Evolutionary conservation across 495 filamentous ascomycete genomes (phyloP).

Genomic region (Aspergillus kassunensis): DNA sequence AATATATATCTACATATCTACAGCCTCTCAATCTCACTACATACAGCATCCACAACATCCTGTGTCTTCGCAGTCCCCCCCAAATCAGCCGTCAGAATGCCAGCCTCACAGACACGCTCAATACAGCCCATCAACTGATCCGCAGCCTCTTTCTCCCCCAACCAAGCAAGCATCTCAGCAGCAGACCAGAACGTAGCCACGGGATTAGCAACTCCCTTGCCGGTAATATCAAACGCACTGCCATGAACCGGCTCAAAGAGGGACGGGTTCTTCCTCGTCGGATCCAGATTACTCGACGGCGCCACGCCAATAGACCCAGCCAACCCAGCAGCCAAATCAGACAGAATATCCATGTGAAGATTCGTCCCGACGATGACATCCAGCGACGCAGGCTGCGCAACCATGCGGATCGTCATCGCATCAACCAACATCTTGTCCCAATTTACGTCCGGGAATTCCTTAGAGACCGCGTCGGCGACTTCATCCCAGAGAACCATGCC

Average conservation of each 20-base stretch:
- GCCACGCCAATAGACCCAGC: constrained; percentile 54
- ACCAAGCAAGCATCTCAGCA: constrained; percentile 64
- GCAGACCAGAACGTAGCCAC: constrained; percentile 67
- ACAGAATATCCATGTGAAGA: constrained; percentile 54
- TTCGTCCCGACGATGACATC: constrained; percentile 58
- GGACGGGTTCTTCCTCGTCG: constrained; percentile 54
- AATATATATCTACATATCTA: background rate
- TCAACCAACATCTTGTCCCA: constrained; percentile 58
- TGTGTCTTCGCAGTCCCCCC: constrained; percentile 52
- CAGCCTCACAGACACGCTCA: constrained; percentile 55
- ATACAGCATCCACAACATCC: constrained; percentile 58
- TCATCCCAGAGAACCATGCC: constrained; percentile 58
- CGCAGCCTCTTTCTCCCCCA: constrained; percentile 55
- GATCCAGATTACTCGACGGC: constrained; percentile 59
- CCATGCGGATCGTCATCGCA: constrained; percentile 56
- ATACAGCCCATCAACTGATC: constrained; percentile 54
- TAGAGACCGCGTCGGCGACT: constrained; percentile 40
- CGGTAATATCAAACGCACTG: constrained; percentile 65
- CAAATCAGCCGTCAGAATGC: constrained; percentile 56
- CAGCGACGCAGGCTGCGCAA: constrained; percentile 46
- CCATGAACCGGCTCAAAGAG: constrained; percentile 69
- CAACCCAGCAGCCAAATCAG: constrained; percentile 53
- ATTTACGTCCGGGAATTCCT: constrained; percentile 50
- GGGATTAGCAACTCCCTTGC: constrained; percentile 68
- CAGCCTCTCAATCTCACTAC: constrained; percentile 46